A percentile compares a stretch with the other conserved stretches of the same genome.
phyloP scores from a whole-genome alignment of 2,329 filamentous ascomycete species.

The Catunica adiposa region DNA sequence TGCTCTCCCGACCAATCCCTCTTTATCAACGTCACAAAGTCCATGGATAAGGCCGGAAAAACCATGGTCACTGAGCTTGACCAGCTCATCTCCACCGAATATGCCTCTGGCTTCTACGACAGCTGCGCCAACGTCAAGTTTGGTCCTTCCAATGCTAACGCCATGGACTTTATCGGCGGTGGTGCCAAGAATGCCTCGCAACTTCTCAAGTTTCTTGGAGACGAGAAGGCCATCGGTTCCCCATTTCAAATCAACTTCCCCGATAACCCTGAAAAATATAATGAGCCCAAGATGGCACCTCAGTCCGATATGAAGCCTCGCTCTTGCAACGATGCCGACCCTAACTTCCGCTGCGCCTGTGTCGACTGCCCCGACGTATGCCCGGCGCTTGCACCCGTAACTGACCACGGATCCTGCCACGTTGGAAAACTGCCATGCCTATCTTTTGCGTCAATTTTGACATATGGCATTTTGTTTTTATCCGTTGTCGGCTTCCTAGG shows the following conservation, averaged over 20 bases:
- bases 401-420: constrained; percentile 52
- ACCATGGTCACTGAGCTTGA: constrained; percentile 65
- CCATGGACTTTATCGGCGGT: constrained; percentile 91
- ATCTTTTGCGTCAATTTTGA: constrained; percentile 78
- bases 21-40: constrained; percentile 81
- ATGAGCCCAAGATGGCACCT: constrained; percentile 54
- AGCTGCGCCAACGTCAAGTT: constrained; percentile 99
- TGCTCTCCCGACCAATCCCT: constrained; percentile 94
- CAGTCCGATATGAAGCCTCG: constrained; percentile 52
- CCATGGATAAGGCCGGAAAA: constrained; percentile 42
- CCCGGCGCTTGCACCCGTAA: constrained; percentile 62
- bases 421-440: constrained; percentile 84
- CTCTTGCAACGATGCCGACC: constrained; percentile 78
- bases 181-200: constrained; percentile 79
- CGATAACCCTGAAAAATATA: constrained; percentile 18
- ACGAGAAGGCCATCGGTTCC: constrained; percentile 80
- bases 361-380: constrained; percentile 83
- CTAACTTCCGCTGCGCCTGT: constrained; percentile 76
- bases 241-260: constrained; percentile 98
- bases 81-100: constrained; percentile 70
- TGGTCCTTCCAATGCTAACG: constrained; percentile 78
- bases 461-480: constrained; percentile 62
- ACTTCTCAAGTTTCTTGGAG: constrained; percentile 80
- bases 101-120: constrained; percentile 77
- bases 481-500: constrained; percentile 48